Percentiles rank a stretch among this genome's conserved stretches.
Evolutionary conservation across 345 rosid species (phyloP).

Genomic region (Eucalyptus caleyi): DNA sequence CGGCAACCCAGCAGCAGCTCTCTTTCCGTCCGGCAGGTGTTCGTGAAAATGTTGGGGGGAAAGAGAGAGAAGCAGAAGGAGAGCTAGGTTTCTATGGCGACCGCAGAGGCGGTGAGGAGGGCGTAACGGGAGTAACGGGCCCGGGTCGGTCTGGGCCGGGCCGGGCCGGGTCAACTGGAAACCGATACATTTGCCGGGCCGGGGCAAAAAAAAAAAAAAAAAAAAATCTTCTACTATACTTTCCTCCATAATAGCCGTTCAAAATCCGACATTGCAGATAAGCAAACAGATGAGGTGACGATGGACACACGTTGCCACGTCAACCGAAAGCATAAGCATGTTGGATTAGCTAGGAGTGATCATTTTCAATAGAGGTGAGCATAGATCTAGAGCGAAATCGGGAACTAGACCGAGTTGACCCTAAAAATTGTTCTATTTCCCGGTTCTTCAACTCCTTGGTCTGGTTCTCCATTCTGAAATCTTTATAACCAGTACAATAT

Average conservation of each 20-base stretch:
- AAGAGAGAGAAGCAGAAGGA: too few species aligned
- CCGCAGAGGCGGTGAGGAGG: neutral
- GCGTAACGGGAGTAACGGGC: neutral
- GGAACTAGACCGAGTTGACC: too few species aligned
- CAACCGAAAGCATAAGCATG: neutral
- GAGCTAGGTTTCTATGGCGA: neutral
- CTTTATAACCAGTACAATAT: too few species aligned
- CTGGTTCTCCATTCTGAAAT: too few species aligned
- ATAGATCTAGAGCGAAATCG: accelerated
- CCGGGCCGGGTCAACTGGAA: neutral
- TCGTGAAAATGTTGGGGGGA: neutral
- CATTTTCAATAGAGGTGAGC: neutral
- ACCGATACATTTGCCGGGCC: too few species aligned
- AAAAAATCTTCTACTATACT: neutral
- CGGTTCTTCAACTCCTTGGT: too few species aligned
- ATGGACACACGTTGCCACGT: accelerated
- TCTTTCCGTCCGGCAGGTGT: neutral
- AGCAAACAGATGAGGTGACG: neutral
- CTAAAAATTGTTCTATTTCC: too few species aligned
- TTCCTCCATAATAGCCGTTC: neutral
- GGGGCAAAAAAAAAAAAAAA: too few species aligned
- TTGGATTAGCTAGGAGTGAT: neutral
- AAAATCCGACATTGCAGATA: neutral
- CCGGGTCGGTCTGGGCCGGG: neutral
- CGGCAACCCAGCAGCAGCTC: neutral